phyloP scores from a whole-genome alignment of 73 alveolate genomes.

The Symbiodinium natans region DNA sequence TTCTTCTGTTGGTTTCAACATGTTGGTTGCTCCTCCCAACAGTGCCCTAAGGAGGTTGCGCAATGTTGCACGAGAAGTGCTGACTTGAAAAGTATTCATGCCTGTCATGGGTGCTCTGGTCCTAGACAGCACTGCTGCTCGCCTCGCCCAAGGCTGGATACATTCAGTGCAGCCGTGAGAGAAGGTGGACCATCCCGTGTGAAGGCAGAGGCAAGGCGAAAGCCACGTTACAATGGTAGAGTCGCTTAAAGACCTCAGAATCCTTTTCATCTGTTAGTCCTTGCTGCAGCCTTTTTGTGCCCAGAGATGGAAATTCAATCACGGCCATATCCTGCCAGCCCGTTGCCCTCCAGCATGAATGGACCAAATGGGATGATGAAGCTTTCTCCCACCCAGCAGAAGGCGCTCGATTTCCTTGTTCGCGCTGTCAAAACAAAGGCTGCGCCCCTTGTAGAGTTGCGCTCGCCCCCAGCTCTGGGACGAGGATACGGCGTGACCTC shows the following conservation, averaged over 20 bases:
- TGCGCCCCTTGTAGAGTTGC: constrained; percentile 59
- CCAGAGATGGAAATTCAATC: constrained; percentile 32
- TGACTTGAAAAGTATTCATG: too few species aligned
- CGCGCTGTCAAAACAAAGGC: constrained; percentile 67
- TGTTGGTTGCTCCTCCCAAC: too few species aligned
- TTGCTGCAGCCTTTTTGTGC: background rate
- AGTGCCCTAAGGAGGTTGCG: too few species aligned
- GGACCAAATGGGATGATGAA: background rate
- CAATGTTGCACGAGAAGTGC: too few species aligned
- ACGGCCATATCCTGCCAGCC: background rate
- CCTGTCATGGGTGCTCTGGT: too few species aligned
- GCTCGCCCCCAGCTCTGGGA: constrained; percentile 67
- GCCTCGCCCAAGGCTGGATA: background rate
- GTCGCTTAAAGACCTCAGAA: background rate
- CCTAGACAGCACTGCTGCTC: too few species aligned
- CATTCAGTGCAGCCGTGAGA: background rate
- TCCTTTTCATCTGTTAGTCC: background rate
- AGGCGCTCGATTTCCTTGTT: constrained; percentile 25
- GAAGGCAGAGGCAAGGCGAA: background rate
- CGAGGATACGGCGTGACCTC: constrained; percentile 56
- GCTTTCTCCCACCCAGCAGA: constrained; percentile 46
- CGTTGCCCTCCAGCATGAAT: constrained; percentile 11
- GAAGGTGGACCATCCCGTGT: background rate
- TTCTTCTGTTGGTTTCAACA: too few species aligned
- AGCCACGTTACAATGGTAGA: background rate